Evolutionary conservation across 352 stramenopile species (phyloP).

Genomic region (Plasmopara viticola): DNA sequence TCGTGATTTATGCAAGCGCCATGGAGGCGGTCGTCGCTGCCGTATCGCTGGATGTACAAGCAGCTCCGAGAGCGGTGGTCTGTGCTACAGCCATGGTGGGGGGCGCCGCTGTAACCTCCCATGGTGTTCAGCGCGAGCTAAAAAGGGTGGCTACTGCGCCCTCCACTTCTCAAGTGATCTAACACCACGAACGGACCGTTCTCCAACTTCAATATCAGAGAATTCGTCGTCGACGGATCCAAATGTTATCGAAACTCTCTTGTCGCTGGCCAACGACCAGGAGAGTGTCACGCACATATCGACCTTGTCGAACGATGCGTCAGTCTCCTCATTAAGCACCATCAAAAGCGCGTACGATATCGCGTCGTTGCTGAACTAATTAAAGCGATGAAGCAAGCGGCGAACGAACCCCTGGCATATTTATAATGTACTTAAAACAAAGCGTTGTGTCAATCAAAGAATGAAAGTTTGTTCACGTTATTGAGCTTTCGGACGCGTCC

Average conservation of each 20-base stretch:
- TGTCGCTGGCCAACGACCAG: constrained; percentile 50
- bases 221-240: constrained; percentile 12
- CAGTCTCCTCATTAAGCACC: constrained; percentile 4
- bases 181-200: constrained; percentile 10
- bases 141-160: constrained; percentile 67
- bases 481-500: constrained; percentile 28
- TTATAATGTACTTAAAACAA: constrained; percentile 8
- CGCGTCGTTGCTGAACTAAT: constrained; percentile 49
- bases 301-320: constrained; percentile 4
- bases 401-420: constrained; percentile 18
- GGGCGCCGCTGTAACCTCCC: constrained; percentile 57
- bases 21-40: constrained; percentile 64
- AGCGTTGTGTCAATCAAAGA: not conserved
- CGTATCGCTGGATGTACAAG: constrained; percentile 64
- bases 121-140: constrained; percentile 66
- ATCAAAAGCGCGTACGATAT: constrained; percentile 37
- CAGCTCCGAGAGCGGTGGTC: constrained; percentile 58
- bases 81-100: constrained; percentile 75
- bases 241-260: constrained; percentile 55
- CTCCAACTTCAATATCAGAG: constrained; percentile 7
- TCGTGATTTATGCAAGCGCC: constrained; percentile 74
- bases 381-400: not conserved
- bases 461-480: not conserved
- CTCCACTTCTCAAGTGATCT: constrained; percentile 42
- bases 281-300: constrained; percentile 1